Percentiles rank a stretch among this genome's conserved stretches.
These are phyloP conservation scores for Talaromyces marneffei DNA, from an alignment of 2,329 filamentous ascomycete species.

Conservation along the genomic window DNA sequence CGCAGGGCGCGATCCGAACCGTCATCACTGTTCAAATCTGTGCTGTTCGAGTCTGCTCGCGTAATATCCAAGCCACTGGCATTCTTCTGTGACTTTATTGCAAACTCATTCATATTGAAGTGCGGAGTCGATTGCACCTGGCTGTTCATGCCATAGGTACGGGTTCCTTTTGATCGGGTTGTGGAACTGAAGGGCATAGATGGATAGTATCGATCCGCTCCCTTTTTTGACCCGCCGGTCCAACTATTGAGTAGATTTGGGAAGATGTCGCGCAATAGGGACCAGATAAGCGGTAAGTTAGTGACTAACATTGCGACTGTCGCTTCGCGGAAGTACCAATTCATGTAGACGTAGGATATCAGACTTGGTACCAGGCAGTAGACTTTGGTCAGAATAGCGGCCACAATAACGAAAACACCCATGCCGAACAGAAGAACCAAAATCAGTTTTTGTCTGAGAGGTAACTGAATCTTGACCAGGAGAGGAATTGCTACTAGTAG, in stretches of 20 bases:
- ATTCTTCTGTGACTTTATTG: slow-evolving; percentile 24
- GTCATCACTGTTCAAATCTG: slow-evolving; percentile 28
- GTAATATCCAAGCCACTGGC: slow-evolving; percentile 25
- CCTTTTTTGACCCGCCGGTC: slow-evolving; percentile 33
- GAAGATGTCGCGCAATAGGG: slow-evolving; percentile 46
- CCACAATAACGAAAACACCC: slow-evolving; percentile 44
- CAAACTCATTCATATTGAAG: slow-evolving; percentile 28
- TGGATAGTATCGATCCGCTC: slow-evolving; percentile 28
- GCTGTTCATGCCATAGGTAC: slow-evolving; percentile 24
- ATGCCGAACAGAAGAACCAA: slow-evolving; percentile 40
- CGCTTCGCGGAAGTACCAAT: slow-evolving; percentile 46
- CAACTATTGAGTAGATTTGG: slow-evolving; percentile 34
- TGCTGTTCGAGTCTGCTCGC: slow-evolving; percentile 20
- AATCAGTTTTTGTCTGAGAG: slow-evolving; percentile 40
- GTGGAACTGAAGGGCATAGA: slow-evolving; percentile 13
- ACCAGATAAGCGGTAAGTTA: slow-evolving; percentile 49
- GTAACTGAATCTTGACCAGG: slow-evolving; percentile 36
- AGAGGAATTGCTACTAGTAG: slow-evolving; percentile 40
- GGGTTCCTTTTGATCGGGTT: slow-evolving; percentile 22
- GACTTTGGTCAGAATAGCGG: slow-evolving; percentile 47
- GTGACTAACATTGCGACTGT: slow-evolving; percentile 45
- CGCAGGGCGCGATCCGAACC: slow-evolving; percentile 32
- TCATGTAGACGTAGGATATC: slow-evolving; percentile 41
- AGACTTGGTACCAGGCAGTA: slow-evolving; percentile 40
- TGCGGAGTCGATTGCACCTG: slow-evolving; percentile 23